Conservation (phyloP, 805 yeast species). For the Starmera amethionina region DNA sequence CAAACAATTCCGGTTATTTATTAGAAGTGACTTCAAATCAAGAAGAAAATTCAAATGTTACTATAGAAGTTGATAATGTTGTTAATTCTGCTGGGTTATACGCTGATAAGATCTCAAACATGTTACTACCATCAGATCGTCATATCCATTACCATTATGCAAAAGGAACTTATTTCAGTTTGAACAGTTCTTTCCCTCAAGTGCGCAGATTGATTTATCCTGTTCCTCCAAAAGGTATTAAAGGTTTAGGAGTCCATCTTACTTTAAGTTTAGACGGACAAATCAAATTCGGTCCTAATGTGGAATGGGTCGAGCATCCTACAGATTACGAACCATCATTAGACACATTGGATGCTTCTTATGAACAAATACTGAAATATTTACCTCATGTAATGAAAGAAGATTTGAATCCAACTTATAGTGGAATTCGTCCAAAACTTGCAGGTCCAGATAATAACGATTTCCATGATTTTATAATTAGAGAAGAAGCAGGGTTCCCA, state of each 20-base stretch:
- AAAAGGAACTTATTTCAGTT: slow-evolving; percentile 75
- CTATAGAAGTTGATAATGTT: slow-evolving; percentile 43
- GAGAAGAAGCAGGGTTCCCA: slow-evolving; percentile 58
- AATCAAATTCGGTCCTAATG: slow-evolving; percentile 79
- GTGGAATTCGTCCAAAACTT: slow-evolving; percentile 82
- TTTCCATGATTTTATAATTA: slow-evolving; percentile 67
- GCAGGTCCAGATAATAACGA: slow-evolving; percentile 29
- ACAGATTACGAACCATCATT: slow-evolving; percentile 38
- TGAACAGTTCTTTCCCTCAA: slow-evolving; percentile 36
- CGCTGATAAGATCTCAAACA: slow-evolving; percentile 63
- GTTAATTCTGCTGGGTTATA: slow-evolving; percentile 74
- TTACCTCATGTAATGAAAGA: slow-evolving; percentile 46
- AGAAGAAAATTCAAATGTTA: slow-evolving; percentile 22
- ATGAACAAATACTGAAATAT: slow-evolving; percentile 47
- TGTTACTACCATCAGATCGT: slow-evolving; percentile 54
- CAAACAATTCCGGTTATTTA: slow-evolving; percentile 16
- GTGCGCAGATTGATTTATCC: slow-evolving; percentile 64
- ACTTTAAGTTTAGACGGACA: slow-evolving; percentile 78
- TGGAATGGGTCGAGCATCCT: slow-evolving; percentile 61
- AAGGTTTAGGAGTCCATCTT: slow-evolving; percentile 83
- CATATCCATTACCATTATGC: slow-evolving; percentile 58
- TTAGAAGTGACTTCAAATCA: slow-evolving; percentile 21
- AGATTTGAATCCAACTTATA: slow-evolving; percentile 55
- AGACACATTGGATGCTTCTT: slow-evolving; percentile 43
- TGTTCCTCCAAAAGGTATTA: slow-evolving; percentile 57